Evolutionary conservation across 306 rosid species (phyloP), one percentile per base, ranked within the genome.

Genomic region (Quercus agrifolia): DNA sequence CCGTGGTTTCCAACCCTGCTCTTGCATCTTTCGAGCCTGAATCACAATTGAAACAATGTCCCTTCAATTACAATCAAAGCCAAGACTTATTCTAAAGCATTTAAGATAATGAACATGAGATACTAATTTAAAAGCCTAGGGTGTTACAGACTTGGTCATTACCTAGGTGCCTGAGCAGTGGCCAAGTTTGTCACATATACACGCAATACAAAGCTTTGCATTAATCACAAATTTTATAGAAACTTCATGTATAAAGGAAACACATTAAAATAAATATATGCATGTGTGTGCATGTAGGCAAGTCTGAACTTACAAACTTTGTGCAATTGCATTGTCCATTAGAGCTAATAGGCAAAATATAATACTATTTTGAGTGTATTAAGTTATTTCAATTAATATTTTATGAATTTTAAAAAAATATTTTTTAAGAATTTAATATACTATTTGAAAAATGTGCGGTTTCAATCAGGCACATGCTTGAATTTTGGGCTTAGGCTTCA

Each of bases 21-120:
- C 98, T 88, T 96, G 99, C 99, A 96, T 93, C 85, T 87, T 90
- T 79, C 98, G 89, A 35, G 99, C 97, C 99, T 96, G 86, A 77
- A 85, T 44, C 30, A 23, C 68, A 56, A 80, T 80, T 82, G 68
- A 55, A 73, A 81, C 73, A 83, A 19, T 46, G 21, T 23, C 54
- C 57, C 41, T 20, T 81, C 72, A 73, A 75, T 77, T 73, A 75
- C 73, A 21, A 68, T 10, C 74, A 67, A 28, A 46, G 71, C 35
- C 63, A 75, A 6, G 21, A 54, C 11, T 10, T 56, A 11, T 64
- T 64, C 44, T 67, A 46, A 64, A 28, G 8, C 2, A 63, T 67
- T 67, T 31, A 67, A 67, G 31, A 67, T 67, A 67, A 33, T 67
- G 51, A 33, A 67, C 51, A 19, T 15, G 5, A 33, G 6, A 68